Percentiles rank a stretch among this genome's conserved stretches.
Conservation (phyloP, 1,284 basidiomycete species). For the Wallemia ichthyophaga region DNA sequence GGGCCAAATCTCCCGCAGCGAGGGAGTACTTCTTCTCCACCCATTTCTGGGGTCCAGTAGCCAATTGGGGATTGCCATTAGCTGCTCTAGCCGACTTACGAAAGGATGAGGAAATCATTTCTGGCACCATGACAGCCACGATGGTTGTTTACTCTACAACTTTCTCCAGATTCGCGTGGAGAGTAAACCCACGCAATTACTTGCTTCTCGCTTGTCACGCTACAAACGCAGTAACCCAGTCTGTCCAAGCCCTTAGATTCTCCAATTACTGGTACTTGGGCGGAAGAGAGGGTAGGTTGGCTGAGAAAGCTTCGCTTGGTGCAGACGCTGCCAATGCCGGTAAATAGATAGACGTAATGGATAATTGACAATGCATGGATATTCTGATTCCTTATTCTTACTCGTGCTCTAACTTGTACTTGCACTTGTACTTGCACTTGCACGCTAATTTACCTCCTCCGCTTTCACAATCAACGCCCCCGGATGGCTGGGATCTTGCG, state of each 20-base stretch:
- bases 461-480: not conserved
- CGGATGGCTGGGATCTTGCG: not conserved
- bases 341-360: too few species aligned
- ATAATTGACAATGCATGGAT: too few species aligned
- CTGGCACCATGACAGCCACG: constrained; percentile 76
- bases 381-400: too few species aligned
- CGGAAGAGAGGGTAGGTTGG: constrained; percentile 36
- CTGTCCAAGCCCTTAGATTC: constrained; percentile 51
- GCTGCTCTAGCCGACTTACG: constrained; percentile 61
- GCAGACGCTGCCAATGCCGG: not conserved
- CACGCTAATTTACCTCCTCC: not conserved
- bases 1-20: constrained; percentile 62
- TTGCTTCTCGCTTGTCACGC: constrained; percentile 71
- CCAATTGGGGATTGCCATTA: constrained; percentile 86
- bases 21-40: constrained; percentile 90
- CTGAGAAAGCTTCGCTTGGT: not conserved
- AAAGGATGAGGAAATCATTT: constrained; percentile 84
- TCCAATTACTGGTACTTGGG: constrained; percentile 64
- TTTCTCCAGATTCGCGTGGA: constrained; percentile 92
- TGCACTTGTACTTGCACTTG: too few species aligned
- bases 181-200: constrained; percentile 77
- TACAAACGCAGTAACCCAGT: constrained; percentile 64
- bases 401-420: too few species aligned
- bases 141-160: constrained; percentile 71
- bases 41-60: constrained; percentile 87